Conservation (phyloP, 179 eudicot genomes). For the Beta macrorhiza region DNA sequence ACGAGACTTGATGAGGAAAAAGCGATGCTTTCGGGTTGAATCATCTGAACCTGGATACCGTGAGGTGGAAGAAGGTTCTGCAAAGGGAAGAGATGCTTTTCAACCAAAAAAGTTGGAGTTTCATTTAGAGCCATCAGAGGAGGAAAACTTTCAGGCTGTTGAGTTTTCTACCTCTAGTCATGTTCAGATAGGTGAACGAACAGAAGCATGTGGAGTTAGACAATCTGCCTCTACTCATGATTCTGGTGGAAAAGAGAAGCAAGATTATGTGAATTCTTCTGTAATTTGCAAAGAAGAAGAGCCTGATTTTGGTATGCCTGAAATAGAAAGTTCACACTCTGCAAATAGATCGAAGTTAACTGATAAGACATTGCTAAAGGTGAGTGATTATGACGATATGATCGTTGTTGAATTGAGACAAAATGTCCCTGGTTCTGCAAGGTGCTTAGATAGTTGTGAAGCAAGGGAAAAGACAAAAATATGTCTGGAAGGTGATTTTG, state of each 20-base stretch:
- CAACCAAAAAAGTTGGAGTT: slow-evolving; percentile 32
- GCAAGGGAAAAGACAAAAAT: slow-evolving; percentile 10
- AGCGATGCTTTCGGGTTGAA: slow-evolving; percentile 46
- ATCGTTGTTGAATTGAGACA: slow-evolving; percentile 22
- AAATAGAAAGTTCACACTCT: slow-evolving; percentile 18
- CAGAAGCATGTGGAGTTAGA: slow-evolving; percentile 21
- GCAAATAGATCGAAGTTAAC: slow-evolving; percentile 5
- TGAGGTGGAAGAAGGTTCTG: slow-evolving; percentile 27
- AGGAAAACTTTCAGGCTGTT: slow-evolving; percentile 26
- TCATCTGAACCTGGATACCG: slow-evolving; percentile 31
- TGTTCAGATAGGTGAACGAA: slow-evolving; percentile 16
- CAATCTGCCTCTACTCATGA: slow-evolving; percentile 1
- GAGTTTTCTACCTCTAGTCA: slow-evolving; percentile 25
- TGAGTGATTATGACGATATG: slow-evolving; percentile 13
- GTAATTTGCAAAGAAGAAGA: slow-evolving; percentile 20
- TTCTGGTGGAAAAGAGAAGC: slow-evolving; percentile 17
- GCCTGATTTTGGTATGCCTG: slow-evolving; percentile 6
- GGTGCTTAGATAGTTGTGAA: slow-evolving; percentile 14
- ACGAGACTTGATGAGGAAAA: slow-evolving; percentile 91
- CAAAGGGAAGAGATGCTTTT: slow-evolving; percentile 25
- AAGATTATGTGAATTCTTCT: slow-evolving; percentile 14
- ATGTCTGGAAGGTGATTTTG: slow-evolving; percentile 20
- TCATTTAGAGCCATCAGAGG: slow-evolving; percentile 21
- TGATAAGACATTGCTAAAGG: slow-evolving; percentile 18
- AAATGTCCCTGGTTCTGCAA: slow-evolving; percentile 23